Conservation (phyloP, 352 stramenopile genomes). For the Pythium periplocum region DNA sequence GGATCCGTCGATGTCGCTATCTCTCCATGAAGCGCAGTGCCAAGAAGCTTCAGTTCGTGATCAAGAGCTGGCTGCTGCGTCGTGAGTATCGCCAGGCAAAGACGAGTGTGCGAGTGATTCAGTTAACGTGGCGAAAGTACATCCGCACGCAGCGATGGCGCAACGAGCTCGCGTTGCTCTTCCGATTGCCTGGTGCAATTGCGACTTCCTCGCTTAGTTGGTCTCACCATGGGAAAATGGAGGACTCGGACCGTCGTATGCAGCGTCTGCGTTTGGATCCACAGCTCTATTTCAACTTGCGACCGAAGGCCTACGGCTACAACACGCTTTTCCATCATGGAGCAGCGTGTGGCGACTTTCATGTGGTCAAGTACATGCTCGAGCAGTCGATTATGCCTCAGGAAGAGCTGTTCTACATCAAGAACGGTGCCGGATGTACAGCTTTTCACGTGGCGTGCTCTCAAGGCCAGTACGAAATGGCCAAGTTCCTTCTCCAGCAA, state of each 20-base stretch:
- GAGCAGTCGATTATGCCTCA: conserved; percentile 19
- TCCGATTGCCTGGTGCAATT: conserved; percentile 18
- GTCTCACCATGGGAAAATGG: conserved; percentile 55
- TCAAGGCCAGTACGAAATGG: conserved; percentile 64
- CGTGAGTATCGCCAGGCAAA: conserved; percentile 32
- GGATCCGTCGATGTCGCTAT: conserved; percentile 37
- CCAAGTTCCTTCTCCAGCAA: conserved; percentile 50
- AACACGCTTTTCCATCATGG: conserved; percentile 73
- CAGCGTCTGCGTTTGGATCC: conserved; percentile 40
- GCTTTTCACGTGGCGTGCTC: conserved; percentile 68
- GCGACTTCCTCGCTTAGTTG: conserved; percentile 18
- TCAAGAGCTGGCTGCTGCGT: conserved; percentile 50
- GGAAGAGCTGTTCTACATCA: conserved; percentile 30
- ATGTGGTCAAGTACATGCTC: conserved; percentile 78
- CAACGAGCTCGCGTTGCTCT: conserved; percentile 43
- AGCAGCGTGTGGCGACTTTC: conserved; percentile 57
- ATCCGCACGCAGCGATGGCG: conserved; percentile 33
- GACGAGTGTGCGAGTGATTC: conserved; percentile 26
- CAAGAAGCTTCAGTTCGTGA: conserved; percentile 34
- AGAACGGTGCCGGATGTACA: conserved; percentile 49
- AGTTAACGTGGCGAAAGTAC: conserved; percentile 36
- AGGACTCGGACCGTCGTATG: conserved; percentile 64
- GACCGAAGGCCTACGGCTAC: conserved; percentile 42
- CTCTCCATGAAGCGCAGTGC: conserved; percentile 27
- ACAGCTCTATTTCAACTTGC: conserved; percentile 44